A percentile compares a stretch with the other conserved stretches of the same genome.
Evolutionary conservation across 495 filamentous ascomycete genomes (phyloP).

Genomic region (Penicillium roqueforti): DNA sequence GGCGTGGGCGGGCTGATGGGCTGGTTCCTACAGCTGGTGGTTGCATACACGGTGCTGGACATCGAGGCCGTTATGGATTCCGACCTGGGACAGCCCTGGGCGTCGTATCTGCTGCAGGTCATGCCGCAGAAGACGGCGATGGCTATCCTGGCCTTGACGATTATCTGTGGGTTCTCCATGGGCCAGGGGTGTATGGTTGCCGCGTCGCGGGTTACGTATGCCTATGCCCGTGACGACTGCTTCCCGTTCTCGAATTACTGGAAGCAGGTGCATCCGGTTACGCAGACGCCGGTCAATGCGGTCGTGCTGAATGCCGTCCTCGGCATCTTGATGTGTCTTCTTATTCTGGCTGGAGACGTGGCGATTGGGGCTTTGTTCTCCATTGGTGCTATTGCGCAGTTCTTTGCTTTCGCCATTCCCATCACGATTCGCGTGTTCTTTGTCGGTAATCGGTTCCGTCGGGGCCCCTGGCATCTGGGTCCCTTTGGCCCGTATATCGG

Average conservation of each 20-base stretch:
- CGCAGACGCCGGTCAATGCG: constrained; percentile 72
- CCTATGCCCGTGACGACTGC: constrained; percentile 75
- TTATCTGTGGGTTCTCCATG: constrained; percentile 75
- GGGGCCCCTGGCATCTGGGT: constrained; percentile 73
- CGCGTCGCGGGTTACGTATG: constrained; percentile 72
- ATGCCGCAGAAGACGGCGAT: constrained; percentile 63
- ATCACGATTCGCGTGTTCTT: constrained; percentile 73
- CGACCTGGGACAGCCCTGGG: constrained; percentile 71
- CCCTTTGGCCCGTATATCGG: constrained; percentile 59
- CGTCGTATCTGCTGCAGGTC: constrained; percentile 67
- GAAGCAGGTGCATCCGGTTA: constrained; percentile 62
- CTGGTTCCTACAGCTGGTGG: constrained; percentile 72
- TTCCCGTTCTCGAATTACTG: constrained; percentile 63
- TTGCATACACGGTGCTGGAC: constrained; percentile 74
- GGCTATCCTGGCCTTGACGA: constrained; percentile 63
- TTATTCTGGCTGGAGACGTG: constrained; percentile 63
- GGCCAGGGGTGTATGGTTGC: constrained; percentile 82
- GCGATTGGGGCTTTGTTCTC: constrained; percentile 73
- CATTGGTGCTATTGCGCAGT: constrained; percentile 71
- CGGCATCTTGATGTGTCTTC: constrained; percentile 59
- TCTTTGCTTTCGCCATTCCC: constrained; percentile 69
- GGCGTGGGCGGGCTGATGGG: constrained; percentile 64
- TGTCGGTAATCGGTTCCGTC: constrained; percentile 64
- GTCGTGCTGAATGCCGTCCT: constrained; percentile 68
- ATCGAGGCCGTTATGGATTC: constrained; percentile 58